phyloP scores from a whole-genome alignment of 371 early-diverging fungal species.

The Amoeboaphelidium protococcarum region DNA sequence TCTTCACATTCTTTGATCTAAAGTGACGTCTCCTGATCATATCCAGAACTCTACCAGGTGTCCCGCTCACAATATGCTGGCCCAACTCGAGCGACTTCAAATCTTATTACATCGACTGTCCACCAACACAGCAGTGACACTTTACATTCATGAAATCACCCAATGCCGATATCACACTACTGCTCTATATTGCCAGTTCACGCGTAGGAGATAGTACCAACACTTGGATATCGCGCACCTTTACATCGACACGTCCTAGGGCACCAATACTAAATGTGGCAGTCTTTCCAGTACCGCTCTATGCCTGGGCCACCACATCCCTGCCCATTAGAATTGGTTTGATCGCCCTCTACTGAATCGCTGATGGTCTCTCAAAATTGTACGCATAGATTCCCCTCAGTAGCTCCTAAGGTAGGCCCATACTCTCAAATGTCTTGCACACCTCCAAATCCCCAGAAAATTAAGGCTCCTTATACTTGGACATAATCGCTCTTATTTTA shows the following conservation, averaged over 20 bases:
- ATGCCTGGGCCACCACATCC: constrained; percentile 84
- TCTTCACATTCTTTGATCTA: constrained; percentile 43
- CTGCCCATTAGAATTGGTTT: constrained; percentile 49
- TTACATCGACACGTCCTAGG: constrained; percentile 54
- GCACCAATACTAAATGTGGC: constrained; percentile 82
- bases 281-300: constrained; percentile 94
- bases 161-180: constrained; percentile 49
- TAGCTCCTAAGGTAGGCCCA: constrained; percentile 74
- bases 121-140: constrained; percentile 67
- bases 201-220: constrained; percentile 71
- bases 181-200: constrained; percentile 75
- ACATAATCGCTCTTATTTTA: too few relatives aligned
- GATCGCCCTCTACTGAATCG: constrained; percentile 79
- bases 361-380: constrained; percentile 66
- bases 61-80: constrained; percentile 66
- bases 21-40: constrained; percentile 67
- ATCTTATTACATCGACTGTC: constrained; percentile 59
- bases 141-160: constrained; percentile 58
- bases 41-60: constrained; percentile 81
- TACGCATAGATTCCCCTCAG: constrained; percentile 93
- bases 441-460: too few relatives aligned
- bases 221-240: constrained; percentile 46
- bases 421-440: constrained; percentile 43
- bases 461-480: too few relatives aligned
- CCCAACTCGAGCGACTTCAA: constrained; percentile 30